A percentile compares a stretch with the other conserved stretches of the same genome.
Conservation (phyloP, 148 eudicot species). For the Heliamphora exappendiculata region DNA sequence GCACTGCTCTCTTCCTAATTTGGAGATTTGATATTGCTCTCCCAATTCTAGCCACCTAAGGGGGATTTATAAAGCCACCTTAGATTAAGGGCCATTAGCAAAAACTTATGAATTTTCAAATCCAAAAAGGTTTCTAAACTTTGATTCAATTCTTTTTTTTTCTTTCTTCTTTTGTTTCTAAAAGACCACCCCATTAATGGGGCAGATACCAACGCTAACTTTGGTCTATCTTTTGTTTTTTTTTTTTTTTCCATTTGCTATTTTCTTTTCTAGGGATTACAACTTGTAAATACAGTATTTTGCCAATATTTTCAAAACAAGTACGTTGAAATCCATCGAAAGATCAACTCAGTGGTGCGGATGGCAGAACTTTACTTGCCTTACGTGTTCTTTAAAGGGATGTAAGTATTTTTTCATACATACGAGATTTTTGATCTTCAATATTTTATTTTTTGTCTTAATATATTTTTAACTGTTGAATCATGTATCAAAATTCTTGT, state of each 20-base stretch:
- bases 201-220: no score
- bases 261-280: constrained; percentile 28
- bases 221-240: no score
- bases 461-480: background rate
- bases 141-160: background rate
- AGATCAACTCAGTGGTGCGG: constrained; percentile 44
- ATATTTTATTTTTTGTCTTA: background rate
- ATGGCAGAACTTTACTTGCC: constrained; percentile 53
- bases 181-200: no score
- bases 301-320: constrained; percentile 44
- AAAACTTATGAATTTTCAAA: no score
- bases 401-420: constrained; percentile 29
- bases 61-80: no score
- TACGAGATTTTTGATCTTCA: background rate
- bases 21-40: no score
- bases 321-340: constrained; percentile 32
- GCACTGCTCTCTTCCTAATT: no score
- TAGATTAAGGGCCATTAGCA: no score
- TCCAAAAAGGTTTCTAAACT: background rate
- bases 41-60: no score
- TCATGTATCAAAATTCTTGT: no score
- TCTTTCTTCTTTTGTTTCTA: background rate
- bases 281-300: constrained; percentile 36
- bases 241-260: background rate
- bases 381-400: constrained; percentile 64